Conservation (phyloP, 2,329 filamentous ascomycete species). For the Penicillium freii region DNA sequence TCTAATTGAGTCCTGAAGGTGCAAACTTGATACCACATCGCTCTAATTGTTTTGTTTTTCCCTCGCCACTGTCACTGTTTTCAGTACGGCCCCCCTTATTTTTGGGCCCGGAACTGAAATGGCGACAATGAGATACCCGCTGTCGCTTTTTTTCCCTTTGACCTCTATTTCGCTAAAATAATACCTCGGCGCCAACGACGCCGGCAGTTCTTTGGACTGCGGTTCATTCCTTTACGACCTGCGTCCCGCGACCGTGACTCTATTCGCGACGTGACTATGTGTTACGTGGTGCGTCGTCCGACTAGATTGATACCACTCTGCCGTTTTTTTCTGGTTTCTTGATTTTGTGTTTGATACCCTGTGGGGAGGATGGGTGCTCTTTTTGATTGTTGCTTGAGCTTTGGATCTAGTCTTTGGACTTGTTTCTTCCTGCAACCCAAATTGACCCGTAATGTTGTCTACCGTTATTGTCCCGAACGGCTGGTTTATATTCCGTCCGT, state of each 20-base stretch:
- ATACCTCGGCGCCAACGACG: slow-evolving; percentile 11
- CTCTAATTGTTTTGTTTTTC: slow-evolving; percentile 22
- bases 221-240: slow-evolving; percentile 37
- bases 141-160: slow-evolving; percentile 20
- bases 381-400: slow-evolving; percentile 21
- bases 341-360: slow-evolving; percentile 37
- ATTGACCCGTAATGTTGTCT: slow-evolving; percentile 29
- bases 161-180: slow-evolving; percentile 17
- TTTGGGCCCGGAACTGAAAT: slow-evolving; percentile 13
- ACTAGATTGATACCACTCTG: slow-evolving; percentile 33
- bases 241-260: slow-evolving; percentile 30
- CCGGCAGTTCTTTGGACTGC: slow-evolving; percentile 15
- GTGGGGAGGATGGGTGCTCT: slow-evolving; percentile 30
- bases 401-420: slow-evolving; percentile 17
- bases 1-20: slow-evolving; percentile 18
- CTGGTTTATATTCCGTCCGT: slow-evolving; percentile 16
- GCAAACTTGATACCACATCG: slow-evolving; percentile 22
- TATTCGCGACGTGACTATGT: slow-evolving; percentile 34
- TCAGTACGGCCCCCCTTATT: slow-evolving; percentile 5
- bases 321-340: slow-evolving; percentile 27
- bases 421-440: slow-evolving; percentile 18
- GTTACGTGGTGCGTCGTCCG: slow-evolving; percentile 28
- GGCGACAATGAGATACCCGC: slow-evolving; percentile 36
- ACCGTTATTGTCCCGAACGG: slow-evolving; percentile 21
- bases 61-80: slow-evolving; percentile 31